These are phyloP conservation scores for Candida arabinofermentans DNA, from an alignment of 805 yeast genomes.

Conservation along the genomic window DNA sequence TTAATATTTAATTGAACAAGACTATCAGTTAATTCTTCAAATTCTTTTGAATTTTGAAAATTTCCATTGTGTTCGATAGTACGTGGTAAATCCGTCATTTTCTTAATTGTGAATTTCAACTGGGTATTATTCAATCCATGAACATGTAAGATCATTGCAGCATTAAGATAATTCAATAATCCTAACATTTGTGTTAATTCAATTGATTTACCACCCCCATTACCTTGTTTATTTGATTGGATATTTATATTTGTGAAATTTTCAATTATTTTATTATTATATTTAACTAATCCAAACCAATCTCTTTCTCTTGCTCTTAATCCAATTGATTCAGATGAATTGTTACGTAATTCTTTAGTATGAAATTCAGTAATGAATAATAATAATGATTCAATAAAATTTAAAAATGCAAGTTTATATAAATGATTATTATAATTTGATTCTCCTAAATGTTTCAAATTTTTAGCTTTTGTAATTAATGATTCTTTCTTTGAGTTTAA, in stretches of 20 bases:
- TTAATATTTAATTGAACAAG: conserved; percentile 9
- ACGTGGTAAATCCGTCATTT: not conserved
- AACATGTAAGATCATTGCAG: not conserved
- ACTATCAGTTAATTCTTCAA: not conserved
- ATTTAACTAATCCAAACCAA: conserved; percentile 17
- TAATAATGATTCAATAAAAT: conserved; percentile 23
- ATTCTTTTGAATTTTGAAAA: conserved; percentile 1
- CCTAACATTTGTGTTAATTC: not conserved
- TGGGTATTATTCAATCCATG: not conserved
- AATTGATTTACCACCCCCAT: not conserved
- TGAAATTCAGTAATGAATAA: conserved; percentile 23
- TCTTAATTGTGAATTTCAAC: not conserved
- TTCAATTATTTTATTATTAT: conserved; percentile 17
- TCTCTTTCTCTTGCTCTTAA: conserved; percentile 10
- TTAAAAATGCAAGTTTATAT: conserved; percentile 14
- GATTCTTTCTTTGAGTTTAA: not conserved
- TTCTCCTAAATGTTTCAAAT: conserved; percentile 17
- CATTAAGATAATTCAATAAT: not conserved
- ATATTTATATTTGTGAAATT: conserved; percentile 11
- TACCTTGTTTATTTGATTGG: not conserved
- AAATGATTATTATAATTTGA: conserved; percentile 11
- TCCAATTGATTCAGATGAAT: not conserved
- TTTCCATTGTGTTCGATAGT: not conserved
- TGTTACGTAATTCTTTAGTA: conserved; percentile 13
- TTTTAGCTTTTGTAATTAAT: conserved; percentile 7